These are phyloP conservation scores for Thelonectria rubi DNA, from an alignment of 2,329 filamentous ascomycete genomes.

Conservation along the genomic window DNA sequence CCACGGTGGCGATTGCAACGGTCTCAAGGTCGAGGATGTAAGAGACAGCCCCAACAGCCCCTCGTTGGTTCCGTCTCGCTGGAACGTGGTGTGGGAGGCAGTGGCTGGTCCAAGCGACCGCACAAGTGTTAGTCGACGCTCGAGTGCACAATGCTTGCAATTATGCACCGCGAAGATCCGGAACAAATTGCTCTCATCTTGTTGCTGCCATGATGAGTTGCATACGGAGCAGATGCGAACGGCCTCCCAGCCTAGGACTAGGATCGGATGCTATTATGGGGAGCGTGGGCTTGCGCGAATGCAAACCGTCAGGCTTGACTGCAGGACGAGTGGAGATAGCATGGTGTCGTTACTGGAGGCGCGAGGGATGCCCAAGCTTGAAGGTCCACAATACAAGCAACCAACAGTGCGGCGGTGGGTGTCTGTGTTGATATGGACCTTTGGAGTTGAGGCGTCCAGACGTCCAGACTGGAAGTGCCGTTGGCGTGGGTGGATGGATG, in stretches of 20 bases:
- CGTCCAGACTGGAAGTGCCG: neutral
- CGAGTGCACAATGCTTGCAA: neutral
- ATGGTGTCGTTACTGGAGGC: conserved; percentile 17
- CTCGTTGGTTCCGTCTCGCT: conserved; percentile 10
- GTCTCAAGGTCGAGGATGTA: conserved; percentile 12
- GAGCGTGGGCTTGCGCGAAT: conserved; percentile 13
- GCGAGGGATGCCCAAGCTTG: conserved; percentile 20
- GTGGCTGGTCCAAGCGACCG: conserved; percentile 12
- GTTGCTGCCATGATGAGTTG: conserved; percentile 18
- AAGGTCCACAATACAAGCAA: conserved; percentile 19
- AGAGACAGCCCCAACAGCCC: conserved; percentile 17
- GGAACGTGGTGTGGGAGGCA: conserved; percentile 15
- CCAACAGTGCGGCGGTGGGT: conserved; percentile 10
- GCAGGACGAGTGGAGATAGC: conserved; percentile 17
- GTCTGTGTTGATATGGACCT: conserved; percentile 11
- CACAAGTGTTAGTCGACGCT: conserved; percentile 8
- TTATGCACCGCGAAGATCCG: conserved; percentile 7
- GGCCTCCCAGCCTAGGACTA: conserved; percentile 22
- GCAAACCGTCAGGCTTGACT: conserved; percentile 20
- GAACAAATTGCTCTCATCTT: conserved; percentile 10
- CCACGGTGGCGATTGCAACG: conserved; percentile 14
- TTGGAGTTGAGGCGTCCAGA: neutral
- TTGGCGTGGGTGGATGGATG: neutral
- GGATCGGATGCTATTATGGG: conserved; percentile 24
- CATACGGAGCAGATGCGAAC: conserved; percentile 22